phyloP scores from a whole-genome alignment of 2,329 filamentous ascomycete genomes.

The Diaporthe citrichinensis region DNA sequence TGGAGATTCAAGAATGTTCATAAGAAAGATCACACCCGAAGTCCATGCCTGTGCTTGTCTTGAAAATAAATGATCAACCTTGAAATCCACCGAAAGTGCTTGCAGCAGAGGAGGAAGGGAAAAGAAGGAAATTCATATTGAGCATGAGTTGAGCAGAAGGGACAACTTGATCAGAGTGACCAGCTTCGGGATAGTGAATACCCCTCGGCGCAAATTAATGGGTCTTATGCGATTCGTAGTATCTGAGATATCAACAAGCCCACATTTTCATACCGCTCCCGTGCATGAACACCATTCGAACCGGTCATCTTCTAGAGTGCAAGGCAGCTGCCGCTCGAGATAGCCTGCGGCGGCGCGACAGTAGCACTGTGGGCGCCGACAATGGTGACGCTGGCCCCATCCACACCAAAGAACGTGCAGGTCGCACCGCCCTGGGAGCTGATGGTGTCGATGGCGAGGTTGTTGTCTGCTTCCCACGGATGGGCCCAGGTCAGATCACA shows the following conservation, averaged over 20 bases:
- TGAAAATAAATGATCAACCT: no score
- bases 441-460: slow-evolving; percentile 31
- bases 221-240: not conserved
- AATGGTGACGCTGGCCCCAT: slow-evolving; percentile 12
- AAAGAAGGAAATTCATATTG: no score
- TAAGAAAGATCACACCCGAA: no score
- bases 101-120: no score
- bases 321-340: slow-evolving; percentile 24
- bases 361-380: slow-evolving; percentile 15
- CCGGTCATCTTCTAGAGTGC: not conserved
- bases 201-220: not conserved
- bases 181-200: no score
- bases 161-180: no score
- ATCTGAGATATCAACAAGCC: not conserved
- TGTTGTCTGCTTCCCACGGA: not conserved
- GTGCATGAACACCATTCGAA: not conserved
- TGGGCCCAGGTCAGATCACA: not conserved
- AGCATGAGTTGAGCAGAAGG: no score
- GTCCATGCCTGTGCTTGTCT: no score
- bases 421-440: slow-evolving; percentile 20
- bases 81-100: no score
- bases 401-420: not conserved
- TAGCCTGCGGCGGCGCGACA: slow-evolving; percentile 27
- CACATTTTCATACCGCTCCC: not conserved
- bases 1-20: no score